Base-by-base conservation (phyloP, 2,329 filamentous ascomycete genomes). In the Cladosporium cucumerinum region DNA sequence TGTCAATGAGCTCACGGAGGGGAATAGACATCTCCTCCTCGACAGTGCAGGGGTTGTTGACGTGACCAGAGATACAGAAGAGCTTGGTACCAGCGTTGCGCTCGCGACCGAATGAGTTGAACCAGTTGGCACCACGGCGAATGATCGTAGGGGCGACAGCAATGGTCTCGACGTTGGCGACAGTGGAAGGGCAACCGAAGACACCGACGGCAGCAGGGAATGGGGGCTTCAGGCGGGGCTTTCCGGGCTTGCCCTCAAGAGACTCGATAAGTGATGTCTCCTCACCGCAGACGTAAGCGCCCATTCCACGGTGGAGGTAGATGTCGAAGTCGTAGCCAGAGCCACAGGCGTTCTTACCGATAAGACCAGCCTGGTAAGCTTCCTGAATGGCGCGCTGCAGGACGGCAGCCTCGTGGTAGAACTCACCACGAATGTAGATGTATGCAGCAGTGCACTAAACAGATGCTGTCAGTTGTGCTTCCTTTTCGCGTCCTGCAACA, bases 11-110 rank as follows among this genome's bases (percentile, higher is more conserved):
- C 80, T 99, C 95, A 52, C 91, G 89, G 66, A 99, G 87, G 51
- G 95, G 90, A 72, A 99, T 99, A 61, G 92, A 96, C 95, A 99
- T 99, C 82, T 99, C 95, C 82, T 99, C 95, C 80, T 99, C 95
- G 67, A 99, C 95, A 0, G 95, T 98, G 79, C 87, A 92, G 63
- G 95, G 95, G 84, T 98, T 96, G 86, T 99, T 99, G 82, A 99
- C 95, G 79, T 98, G 92, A 30, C 95, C 95, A 63, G 94, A 98
- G 78, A 99, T 98, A 80, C 93, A 97, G 84, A 90, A 99, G 49
- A 99, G 90, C 85, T 99, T 99, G 69, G 95, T 99, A 74, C 95
- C 95, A 73, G 92, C 86, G 82, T 99, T 99, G 71, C 95, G 89
- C 83, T 98, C 94, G 72, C 95, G 93, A 61, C 95, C 95, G 76